A percentile compares a stretch with the other conserved stretches of the same genome.
Conservation (phyloP, 2,329 filamentous ascomycete genomes). For the Ophiocordyceps robertsii region DNA sequence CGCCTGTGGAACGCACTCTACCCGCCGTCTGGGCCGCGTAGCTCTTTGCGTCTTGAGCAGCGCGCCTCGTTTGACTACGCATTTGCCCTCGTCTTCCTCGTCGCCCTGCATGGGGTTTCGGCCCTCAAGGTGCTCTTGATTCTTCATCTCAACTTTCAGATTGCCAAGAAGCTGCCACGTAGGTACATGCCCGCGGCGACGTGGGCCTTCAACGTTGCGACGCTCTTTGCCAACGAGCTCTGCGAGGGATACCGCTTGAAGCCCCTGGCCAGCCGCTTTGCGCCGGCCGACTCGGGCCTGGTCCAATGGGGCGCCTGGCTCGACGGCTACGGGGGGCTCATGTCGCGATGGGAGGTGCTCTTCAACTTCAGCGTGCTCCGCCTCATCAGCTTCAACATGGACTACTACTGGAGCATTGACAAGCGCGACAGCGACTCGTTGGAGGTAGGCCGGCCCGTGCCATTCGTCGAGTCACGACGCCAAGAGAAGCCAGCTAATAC, state of each 20-base stretch:
- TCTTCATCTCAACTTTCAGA: constrained; percentile 65
- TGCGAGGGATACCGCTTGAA: constrained; percentile 62
- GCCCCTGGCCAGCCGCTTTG: constrained; percentile 42
- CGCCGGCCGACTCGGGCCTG: constrained; percentile 26
- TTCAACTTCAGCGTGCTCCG: constrained; percentile 93
- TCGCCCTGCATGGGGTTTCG: constrained; percentile 74
- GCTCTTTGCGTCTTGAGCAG: constrained; percentile 42
- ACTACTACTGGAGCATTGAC: constrained; percentile 85
- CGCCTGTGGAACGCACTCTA: constrained; percentile 50
- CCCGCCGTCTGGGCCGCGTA: constrained; percentile 16
- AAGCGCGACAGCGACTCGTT: constrained; percentile 50
- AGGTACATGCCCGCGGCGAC: constrained; percentile 60
- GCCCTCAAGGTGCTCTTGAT: constrained; percentile 71
- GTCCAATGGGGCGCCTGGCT: constrained; percentile 56
- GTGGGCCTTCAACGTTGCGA: constrained; percentile 80
- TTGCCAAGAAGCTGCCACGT: constrained; percentile 61
- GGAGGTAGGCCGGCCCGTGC: constrained; percentile 54
- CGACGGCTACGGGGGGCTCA: constrained; percentile 70
- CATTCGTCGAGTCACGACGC: too few species aligned
- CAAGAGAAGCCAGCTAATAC: constrained; percentile 36
- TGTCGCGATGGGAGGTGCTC: constrained; percentile 86
- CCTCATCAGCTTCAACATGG: constrained; percentile 91
- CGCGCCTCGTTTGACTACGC: constrained; percentile 69
- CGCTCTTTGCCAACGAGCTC: constrained; percentile 83
- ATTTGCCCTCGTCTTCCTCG: constrained; percentile 70